phyloP scores from a whole-genome alignment of 2,329 filamentous ascomycete genomes.

The Metarhizium brunneum region DNA sequence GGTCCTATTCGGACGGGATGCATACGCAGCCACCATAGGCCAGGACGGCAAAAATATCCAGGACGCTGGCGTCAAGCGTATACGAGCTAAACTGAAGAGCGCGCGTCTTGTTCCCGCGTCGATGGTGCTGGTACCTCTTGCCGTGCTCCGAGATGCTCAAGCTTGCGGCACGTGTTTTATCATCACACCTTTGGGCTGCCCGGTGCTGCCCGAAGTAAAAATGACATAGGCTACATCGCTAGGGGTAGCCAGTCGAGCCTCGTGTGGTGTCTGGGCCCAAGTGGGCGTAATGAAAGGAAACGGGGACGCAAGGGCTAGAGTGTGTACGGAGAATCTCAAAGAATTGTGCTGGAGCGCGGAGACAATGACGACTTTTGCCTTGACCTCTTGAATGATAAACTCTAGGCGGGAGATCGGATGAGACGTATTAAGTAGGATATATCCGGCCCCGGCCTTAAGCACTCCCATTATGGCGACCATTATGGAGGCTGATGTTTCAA shows the following conservation, averaged over 20 bases:
- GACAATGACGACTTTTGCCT: not conserved
- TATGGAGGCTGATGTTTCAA: no score
- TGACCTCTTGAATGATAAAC: not conserved
- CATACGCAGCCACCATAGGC: slow-evolving; percentile 11
- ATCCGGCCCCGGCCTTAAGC: no score
- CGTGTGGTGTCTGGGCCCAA: no score
- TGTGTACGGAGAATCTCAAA: no score
- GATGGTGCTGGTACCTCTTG: not conserved
- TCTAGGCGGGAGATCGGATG: not conserved
- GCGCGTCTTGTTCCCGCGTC: no score
- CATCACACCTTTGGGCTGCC: no score
- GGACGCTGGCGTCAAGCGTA: slow-evolving; percentile 11
- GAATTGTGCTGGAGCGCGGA: not conserved
- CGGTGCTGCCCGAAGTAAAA: no score
- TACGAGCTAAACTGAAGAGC: slow-evolving; percentile 11
- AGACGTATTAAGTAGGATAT: not conserved
- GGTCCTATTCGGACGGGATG: slow-evolving; percentile 9
- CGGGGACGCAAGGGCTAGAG: no score
- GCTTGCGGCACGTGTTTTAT: not conserved
- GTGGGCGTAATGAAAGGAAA: no score
- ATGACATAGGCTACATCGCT: no score
- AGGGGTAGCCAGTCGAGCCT: no score
- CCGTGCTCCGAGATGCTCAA: not conserved
- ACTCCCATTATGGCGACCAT: no score
- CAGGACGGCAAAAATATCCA: slow-evolving; percentile 10